A percentile compares a stretch with the other conserved stretches of the same genome.
Evolutionary conservation across 805 yeast genomes (phyloP).

Genomic region (Naumovozyma dairenensis): DNA sequence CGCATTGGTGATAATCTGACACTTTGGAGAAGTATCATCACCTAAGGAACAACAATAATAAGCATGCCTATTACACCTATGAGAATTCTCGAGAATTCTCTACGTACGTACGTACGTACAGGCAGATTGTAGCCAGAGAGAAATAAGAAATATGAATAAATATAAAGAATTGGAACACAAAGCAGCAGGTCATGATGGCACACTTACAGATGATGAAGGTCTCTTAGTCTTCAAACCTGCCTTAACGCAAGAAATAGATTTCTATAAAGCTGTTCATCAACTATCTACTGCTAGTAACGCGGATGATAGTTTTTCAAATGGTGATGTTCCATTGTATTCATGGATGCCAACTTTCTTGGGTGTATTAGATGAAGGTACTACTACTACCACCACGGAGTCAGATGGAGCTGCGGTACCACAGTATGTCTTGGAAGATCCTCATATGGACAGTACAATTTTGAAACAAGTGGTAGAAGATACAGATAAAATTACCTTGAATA

Average conservation of each 20-base stretch:
- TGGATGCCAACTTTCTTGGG: slow-evolving; percentile 28
- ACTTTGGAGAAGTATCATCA: too few relatives aligned
- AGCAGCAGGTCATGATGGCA: slow-evolving; percentile 92
- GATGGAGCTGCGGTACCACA: slow-evolving; percentile 3
- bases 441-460: background rate
- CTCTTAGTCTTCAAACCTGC: slow-evolving; percentile 66
- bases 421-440: slow-evolving; percentile 3
- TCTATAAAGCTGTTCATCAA: slow-evolving; percentile 39
- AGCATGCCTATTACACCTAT: too few relatives aligned
- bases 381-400: too few relatives aligned
- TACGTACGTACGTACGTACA: too few relatives aligned
- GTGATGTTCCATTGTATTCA: slow-evolving; percentile 17
- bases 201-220: slow-evolving; percentile 52
- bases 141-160: slow-evolving; percentile 2
- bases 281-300: too few relatives aligned
- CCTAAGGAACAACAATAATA: too few relatives aligned
- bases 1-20: too few relatives aligned
- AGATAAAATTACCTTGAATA: background rate
- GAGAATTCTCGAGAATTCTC: too few relatives aligned
- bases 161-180: slow-evolving; percentile 36
- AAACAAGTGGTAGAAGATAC: background rate
- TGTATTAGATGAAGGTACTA: slow-evolving; percentile 17
- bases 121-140: too few relatives aligned
- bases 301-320: too few relatives aligned
- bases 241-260: slow-evolving; percentile 55